These are phyloP conservation scores for Cladosporium sp. DNA, from an alignment of 2,329 filamentous ascomycete genomes.

Conservation along the genomic window DNA sequence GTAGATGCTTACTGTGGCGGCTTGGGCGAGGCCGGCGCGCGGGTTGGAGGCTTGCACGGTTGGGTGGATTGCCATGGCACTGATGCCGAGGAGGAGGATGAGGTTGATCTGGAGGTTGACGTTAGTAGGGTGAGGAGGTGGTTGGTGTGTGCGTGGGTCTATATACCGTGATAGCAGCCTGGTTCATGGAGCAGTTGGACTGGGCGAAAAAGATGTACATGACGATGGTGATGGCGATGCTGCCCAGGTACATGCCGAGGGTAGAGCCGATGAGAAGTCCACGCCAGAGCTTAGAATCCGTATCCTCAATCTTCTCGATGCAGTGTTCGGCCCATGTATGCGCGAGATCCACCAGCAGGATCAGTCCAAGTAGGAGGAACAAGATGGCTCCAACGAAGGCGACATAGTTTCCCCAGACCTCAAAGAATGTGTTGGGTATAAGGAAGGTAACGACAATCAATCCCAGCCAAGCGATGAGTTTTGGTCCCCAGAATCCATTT, in stretches of 20 bases:
- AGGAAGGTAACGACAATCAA: conserved; percentile 90
- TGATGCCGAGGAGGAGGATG: conserved; percentile 73
- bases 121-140: conserved; percentile 2
- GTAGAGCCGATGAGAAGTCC: conserved; percentile 86
- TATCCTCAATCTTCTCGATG: conserved; percentile 84
- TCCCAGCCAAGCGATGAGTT: conserved; percentile 81
- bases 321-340: conserved; percentile 98
- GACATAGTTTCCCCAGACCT: conserved; percentile 93
- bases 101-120: conserved; percentile 62
- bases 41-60: conserved; percentile 86
- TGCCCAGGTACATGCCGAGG: conserved; percentile 85
- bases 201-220: conserved; percentile 96
- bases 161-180: conserved; percentile 77
- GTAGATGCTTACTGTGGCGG: conserved; percentile 94
- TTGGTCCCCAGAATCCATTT: conserved; percentile 99
- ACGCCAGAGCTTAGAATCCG: conserved; percentile 80
- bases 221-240: conserved; percentile 87
- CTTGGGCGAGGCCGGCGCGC: conserved; percentile 91
- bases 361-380: conserved; percentile 86
- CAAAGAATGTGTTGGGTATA: conserved; percentile 91
- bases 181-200: conserved; percentile 86
- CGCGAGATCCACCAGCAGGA: conserved; percentile 88
- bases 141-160: not conserved
- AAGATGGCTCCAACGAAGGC: conserved; percentile 83
- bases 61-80: conserved; percentile 82